Evolutionary conservation across 2,329 filamentous ascomycete genomes (phyloP).

Genomic region (Rhynchosporium agropyri): DNA sequence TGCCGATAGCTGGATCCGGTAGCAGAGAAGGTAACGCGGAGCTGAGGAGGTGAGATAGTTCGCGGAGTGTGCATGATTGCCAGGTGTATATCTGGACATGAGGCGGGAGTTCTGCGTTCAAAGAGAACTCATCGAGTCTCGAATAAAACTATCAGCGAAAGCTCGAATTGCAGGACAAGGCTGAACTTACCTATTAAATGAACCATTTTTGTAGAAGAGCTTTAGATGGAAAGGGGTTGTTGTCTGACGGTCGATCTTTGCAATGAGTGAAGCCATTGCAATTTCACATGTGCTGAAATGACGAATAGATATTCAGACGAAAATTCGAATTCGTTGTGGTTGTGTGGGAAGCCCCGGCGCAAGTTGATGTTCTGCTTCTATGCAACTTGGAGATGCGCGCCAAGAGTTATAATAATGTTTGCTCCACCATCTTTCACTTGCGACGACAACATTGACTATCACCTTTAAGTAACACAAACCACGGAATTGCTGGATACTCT

Average conservation of each 20-base stretch:
- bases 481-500: no score
- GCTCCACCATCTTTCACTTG: not conserved
- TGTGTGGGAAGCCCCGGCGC: constrained; percentile 25
- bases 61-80: constrained; percentile 76
- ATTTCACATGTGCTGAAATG: constrained; percentile 22
- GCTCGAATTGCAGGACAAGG: constrained; percentile 22
- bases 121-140: constrained; percentile 68
- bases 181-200: constrained; percentile 66
- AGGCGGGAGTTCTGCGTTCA: constrained; percentile 57
- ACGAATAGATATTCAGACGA: constrained; percentile 12
- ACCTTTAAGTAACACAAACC: no score
- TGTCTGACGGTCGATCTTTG: constrained; percentile 65
- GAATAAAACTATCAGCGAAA: constrained; percentile 9
- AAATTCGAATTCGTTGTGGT: constrained; percentile 23
- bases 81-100: constrained; percentile 85
- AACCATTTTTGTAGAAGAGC: constrained; percentile 77
- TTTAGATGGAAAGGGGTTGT: constrained; percentile 83
- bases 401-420: constrained; percentile 17
- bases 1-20: constrained; percentile 75
- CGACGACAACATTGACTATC: not conserved
- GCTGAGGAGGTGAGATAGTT: constrained; percentile 77
- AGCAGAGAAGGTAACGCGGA: constrained; percentile 69
- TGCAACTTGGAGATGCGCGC: constrained; percentile 15
- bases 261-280: constrained; percentile 42
- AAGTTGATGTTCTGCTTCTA: constrained; percentile 14